phyloP scores from a whole-genome alignment of 2,329 filamentous ascomycete genomes.

The Phaeosphaeria sp. region DNA sequence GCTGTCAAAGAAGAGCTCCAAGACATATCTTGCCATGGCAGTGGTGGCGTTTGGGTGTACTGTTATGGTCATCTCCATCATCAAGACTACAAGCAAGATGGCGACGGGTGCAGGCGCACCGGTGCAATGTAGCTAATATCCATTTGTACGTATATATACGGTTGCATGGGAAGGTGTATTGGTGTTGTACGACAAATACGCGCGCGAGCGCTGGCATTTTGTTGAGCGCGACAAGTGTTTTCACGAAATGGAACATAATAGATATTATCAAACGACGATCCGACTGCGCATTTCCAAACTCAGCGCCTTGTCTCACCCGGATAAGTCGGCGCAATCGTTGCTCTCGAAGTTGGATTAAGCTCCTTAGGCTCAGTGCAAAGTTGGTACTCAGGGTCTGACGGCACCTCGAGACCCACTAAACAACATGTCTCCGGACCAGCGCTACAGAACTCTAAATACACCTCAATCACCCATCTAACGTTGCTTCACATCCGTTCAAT shows the following conservation, averaged over 20 bases:
- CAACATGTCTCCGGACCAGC: slow-evolving; percentile 2
- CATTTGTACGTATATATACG: slow-evolving; percentile 21
- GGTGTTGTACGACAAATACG: slow-evolving; percentile 9
- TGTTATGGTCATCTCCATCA: slow-evolving; percentile 73
- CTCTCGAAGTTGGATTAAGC: slow-evolving; percentile 18
- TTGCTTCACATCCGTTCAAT: neutral
- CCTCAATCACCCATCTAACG: neutral
- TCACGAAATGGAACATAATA: neutral
- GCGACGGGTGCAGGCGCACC: slow-evolving; percentile 26
- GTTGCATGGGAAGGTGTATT: slow-evolving; percentile 25
- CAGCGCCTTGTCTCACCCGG: slow-evolving; percentile 2
- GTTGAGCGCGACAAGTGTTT: neutral
- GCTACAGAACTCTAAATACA: slow-evolving; percentile 2
- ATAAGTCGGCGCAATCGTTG: slow-evolving; percentile 15
- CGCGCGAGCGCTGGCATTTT: slow-evolving; percentile 8
- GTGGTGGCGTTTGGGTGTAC: slow-evolving; percentile 77
- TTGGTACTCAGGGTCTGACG: slow-evolving; percentile 15
- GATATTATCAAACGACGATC: neutral
- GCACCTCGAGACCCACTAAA: slow-evolving; percentile 19
- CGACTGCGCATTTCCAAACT: neutral
- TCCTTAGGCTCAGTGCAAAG: slow-evolving; percentile 23
- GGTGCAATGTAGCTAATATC: slow-evolving; percentile 33
- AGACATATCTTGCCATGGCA: slow-evolving; percentile 73
- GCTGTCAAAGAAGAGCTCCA: slow-evolving; percentile 79
- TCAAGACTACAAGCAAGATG: slow-evolving; percentile 41